Base-by-base conservation (phyloP, 1,284 basidiomycete species). In the Ustilago bromivora region DNA sequence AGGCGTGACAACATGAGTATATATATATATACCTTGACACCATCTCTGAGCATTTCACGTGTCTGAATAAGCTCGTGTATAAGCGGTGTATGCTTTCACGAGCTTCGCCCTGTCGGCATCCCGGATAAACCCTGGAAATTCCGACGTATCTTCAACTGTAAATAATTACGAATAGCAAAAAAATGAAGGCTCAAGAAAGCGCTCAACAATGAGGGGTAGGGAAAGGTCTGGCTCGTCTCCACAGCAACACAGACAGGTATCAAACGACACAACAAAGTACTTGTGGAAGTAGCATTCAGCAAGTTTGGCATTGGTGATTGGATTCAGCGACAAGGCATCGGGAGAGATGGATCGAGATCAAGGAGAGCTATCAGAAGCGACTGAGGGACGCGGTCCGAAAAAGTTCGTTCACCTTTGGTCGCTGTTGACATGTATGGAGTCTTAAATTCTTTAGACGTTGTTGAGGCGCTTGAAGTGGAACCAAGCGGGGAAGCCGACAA, bases 391-490 rank as follows among this genome's bases (percentile, higher is more conserved):
- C 0, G 23, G 23, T 28, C 23, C 23, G 23, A 28, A 28, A 28
- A 28, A 28, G 23, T 28, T 28, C 8, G n/a, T 55, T 7, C 36
- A 40, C 11, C 17, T 46, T 11, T 46, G 13, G 19, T 28, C 23
- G n/a, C 32, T 31, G 35, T 51, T 5, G 28, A 34, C 6, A 28
- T 32, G 8, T 32, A 4, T 51, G 10, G 7, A 12, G n/a, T 31
- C 28, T 51, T 12, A 13, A 7, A 28, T 7, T 51, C 46, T 51
- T 23, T 17, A 52, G 34, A 23, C 66, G 38, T 60, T 64, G 69
- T 81, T 81, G 66, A 80, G 35, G 57, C 75, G 72, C 49, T 70
- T 69, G 68, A 81, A 81, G 34, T 47, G 61, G 66, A 78, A 70
- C 56, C 66, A 81, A n/a, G 60, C 62, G 0, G 79, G 74, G 68